Base-by-base conservation (phyloP, 441 rosid genomes). In the Brassica hybrid region DNA sequence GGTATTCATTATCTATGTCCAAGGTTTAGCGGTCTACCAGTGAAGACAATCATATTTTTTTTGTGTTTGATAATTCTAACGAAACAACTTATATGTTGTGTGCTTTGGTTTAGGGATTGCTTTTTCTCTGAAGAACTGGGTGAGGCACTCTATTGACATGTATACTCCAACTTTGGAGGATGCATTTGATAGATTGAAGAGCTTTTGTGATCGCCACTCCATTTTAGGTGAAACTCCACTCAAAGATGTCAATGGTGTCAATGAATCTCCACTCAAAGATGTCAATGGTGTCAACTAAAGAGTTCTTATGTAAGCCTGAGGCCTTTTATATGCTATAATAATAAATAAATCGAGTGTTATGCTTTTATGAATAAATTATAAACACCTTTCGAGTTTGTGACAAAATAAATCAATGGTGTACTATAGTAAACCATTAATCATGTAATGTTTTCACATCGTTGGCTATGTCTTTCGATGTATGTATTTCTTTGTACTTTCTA, bases 111-210 rank as follows among this genome's bases (percentile, higher is more conserved):
- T 61, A 74, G 79, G 80, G 43, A 48, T 74, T 32, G 82, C 79
- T 3, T 69, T 80, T 41, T 71, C 74, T 17, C 71, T 21, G 30
- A 64, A 13, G 43, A 68, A 72, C 21, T 82, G 80, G 76, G 16
- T 34, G 13, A 80, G 80, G 61, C 78, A 78, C 9, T 72, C 78
- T n/a, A 72, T 79, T 6, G 80, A 80, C 17, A 63, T 58, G 74
- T 80, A 64, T 6, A 59, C 76, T 66, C 3, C 65, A 0, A 3
- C 13, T 2, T 58, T 79, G 52, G 79, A 38, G 25, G 79, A 79
- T 65, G 82, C 80, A 12, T 68, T 79, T 65, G 67, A 4, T 4
- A 68, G 81, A 63, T n/a, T 75, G 56, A 72, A 72, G 65, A 67
- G 45, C 34, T 82, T 82, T 7, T 79, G 68, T 56, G 18, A 56